A percentile compares a stretch with the other conserved stretches of the same genome.
These are phyloP conservation scores for Ilyonectria sp. DNA, from an alignment of 2,329 filamentous ascomycete genomes.

Conservation along the genomic window DNA sequence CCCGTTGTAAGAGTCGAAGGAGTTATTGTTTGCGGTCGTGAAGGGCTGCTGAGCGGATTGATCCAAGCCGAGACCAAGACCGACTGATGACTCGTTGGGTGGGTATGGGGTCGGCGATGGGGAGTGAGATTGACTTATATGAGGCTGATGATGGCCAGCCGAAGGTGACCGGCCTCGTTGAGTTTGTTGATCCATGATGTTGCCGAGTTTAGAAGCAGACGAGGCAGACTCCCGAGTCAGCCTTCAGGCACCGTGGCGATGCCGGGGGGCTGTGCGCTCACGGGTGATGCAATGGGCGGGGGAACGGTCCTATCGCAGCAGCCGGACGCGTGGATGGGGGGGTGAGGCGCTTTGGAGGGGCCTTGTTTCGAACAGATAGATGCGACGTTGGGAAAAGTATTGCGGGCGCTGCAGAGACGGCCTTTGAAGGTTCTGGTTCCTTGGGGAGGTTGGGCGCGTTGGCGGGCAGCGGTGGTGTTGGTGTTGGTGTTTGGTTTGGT, in stretches of 20 bases:
- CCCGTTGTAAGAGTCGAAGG: constrained; percentile 61
- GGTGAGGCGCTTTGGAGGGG: constrained; percentile 41
- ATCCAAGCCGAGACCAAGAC: constrained; percentile 73
- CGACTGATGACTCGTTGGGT: constrained; percentile 63
- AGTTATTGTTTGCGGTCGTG: constrained; percentile 51
- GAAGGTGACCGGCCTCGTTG: constrained; percentile 74
- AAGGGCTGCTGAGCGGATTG: constrained; percentile 60
- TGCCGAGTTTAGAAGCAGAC: constrained; percentile 52
- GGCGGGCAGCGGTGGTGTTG: constrained; percentile 21
- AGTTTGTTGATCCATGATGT: constrained; percentile 60
- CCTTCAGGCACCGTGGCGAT: constrained; percentile 60
- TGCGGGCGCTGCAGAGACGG: constrained; percentile 26
- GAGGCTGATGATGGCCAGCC: constrained; percentile 68
- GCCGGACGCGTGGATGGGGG: constrained; percentile 49
- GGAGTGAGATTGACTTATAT: constrained; percentile 80
- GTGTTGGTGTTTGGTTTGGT: constrained; percentile 24
- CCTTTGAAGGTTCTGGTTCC: constrained; percentile 19
- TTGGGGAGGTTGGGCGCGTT: constrained; percentile 17
- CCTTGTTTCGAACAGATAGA: constrained; percentile 36
- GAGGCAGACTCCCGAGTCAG: constrained; percentile 65
- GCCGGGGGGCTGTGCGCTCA: constrained; percentile 60
- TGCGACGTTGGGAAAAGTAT: constrained; percentile 37
- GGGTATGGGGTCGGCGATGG: constrained; percentile 72
- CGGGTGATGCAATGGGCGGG: constrained; percentile 50
- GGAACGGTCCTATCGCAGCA: constrained; percentile 48